These are phyloP conservation scores for Paecilomyces fulvus DNA, from an alignment of 2,329 filamentous ascomycete genomes.

Conservation along the genomic window DNA sequence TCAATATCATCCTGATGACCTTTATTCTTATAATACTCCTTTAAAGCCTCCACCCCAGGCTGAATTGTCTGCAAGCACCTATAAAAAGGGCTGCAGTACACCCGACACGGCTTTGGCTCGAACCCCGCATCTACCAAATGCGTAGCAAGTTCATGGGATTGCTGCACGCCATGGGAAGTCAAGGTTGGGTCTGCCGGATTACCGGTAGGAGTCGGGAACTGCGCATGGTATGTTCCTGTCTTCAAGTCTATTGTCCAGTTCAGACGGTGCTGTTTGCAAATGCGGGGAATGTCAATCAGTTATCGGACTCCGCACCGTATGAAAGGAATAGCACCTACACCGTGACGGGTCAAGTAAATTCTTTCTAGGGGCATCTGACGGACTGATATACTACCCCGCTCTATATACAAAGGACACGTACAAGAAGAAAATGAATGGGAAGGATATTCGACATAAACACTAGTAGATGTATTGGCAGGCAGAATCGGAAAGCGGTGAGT, in stretches of 20 bases:
- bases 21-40: slow-evolving; percentile 23
- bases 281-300: background rate
- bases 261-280: slow-evolving; percentile 63
- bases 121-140: slow-evolving; percentile 24
- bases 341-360: slow-evolving; percentile 68
- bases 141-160: slow-evolving; percentile 66
- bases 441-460: background rate
- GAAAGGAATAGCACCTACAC: slow-evolving; percentile 46
- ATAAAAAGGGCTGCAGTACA: slow-evolving; percentile 84
- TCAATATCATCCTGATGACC: slow-evolving; percentile 28
- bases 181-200: slow-evolving; percentile 82
- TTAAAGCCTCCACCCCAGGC: slow-evolving; percentile 46
- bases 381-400: slow-evolving; percentile 1
- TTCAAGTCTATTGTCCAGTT: slow-evolving; percentile 78
- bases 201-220: slow-evolving; percentile 72
- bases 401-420: background rate
- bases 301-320: background rate
- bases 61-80: slow-evolving; percentile 76
- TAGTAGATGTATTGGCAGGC: background rate
- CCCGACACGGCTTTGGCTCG: slow-evolving; percentile 34
- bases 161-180: slow-evolving; percentile 75
- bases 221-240: slow-evolving; percentile 68
- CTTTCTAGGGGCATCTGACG: slow-evolving; percentile 56
- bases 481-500: slow-evolving; percentile 6
- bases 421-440: background rate